Evolutionary conservation across 139 green algal genomes (phyloP).

Genomic region (Chlamydomonas asymmetrica): DNA sequence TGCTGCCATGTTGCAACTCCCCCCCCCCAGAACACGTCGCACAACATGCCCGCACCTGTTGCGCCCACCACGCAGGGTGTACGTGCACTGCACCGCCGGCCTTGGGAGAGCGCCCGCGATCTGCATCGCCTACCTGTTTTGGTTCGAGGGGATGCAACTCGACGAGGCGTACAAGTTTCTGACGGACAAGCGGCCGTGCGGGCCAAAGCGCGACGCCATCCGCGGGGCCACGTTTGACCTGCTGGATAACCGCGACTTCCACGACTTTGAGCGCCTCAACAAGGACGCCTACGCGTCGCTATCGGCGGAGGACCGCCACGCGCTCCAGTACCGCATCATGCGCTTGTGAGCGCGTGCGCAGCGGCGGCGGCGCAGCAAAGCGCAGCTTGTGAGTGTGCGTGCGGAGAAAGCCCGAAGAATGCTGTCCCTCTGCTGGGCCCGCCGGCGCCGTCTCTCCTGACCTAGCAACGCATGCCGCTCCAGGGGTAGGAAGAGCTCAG

Average conservation of each 20-base stretch:
- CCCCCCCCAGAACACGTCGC: no score
- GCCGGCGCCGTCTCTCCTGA: no score
- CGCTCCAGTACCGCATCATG: constrained; percentile 27
- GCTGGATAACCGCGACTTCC: constrained; percentile 21
- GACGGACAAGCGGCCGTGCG: constrained; percentile 79
- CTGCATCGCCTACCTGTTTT: constrained; percentile 68
- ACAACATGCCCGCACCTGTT: background rate
- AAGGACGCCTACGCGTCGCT: constrained; percentile 10
- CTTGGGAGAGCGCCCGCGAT: constrained; percentile 72
- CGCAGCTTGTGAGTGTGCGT: no score
- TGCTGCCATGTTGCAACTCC: no score
- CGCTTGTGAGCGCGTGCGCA: no score
- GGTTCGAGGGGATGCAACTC: constrained; percentile 49
- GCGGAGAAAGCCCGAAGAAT: no score
- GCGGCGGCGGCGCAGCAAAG: no score
- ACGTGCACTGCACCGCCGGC: constrained; percentile 82
- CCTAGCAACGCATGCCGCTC: no score
- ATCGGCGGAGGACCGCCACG: constrained; percentile 18
- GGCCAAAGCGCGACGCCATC: constrained; percentile 80
- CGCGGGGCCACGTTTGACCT: constrained; percentile 72
- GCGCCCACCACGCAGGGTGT: constrained; percentile 48
- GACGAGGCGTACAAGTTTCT: constrained; percentile 72
- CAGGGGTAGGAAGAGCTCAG: no score
- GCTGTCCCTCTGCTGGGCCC: no score
- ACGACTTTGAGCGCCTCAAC: constrained; percentile 17